Conservation (phyloP, 2,329 filamentous ascomycete genomes). For the Pseudopithomyces chartarum region DNA sequence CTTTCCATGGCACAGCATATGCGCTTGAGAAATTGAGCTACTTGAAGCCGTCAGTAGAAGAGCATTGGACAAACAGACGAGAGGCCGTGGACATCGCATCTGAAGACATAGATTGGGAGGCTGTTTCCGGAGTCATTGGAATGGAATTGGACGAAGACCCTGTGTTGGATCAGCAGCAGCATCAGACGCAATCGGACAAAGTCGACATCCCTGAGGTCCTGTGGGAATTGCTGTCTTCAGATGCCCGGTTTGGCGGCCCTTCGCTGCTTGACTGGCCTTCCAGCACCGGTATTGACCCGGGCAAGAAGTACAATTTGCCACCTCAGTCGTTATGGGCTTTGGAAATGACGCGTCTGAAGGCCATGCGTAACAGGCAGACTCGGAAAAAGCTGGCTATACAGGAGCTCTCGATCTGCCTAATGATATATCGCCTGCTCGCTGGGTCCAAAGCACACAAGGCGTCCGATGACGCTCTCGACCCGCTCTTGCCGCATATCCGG, state of each 20-base stretch:
- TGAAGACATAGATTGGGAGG: constrained; percentile 28
- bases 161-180: constrained; percentile 17
- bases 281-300: constrained; percentile 44
- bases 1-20: constrained; percentile 46
- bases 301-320: constrained; percentile 39
- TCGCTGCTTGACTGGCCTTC: constrained; percentile 41
- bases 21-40: constrained; percentile 22
- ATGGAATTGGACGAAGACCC: constrained; percentile 33
- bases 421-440: constrained; percentile 45
- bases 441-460: constrained; percentile 16
- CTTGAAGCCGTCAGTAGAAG: not conserved
- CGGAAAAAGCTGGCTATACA: constrained; percentile 51
- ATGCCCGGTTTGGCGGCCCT: constrained; percentile 32
- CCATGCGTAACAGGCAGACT: constrained; percentile 38
- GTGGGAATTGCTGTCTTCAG: constrained; percentile 36
- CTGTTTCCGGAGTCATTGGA: constrained; percentile 21
- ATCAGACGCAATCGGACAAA: constrained; percentile 18
- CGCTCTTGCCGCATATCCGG: constrained; percentile 28
- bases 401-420: constrained; percentile 46
- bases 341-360: constrained; percentile 34
- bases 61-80: not conserved
- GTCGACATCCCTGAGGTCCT: constrained; percentile 19
- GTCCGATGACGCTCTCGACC: constrained; percentile 9
- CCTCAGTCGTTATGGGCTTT: constrained; percentile 54
- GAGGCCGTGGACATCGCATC: constrained; percentile 15